These are phyloP conservation scores for Pugionium cornutum DNA, from an alignment of 345 rosid genomes.

Conservation along the genomic window DNA sequence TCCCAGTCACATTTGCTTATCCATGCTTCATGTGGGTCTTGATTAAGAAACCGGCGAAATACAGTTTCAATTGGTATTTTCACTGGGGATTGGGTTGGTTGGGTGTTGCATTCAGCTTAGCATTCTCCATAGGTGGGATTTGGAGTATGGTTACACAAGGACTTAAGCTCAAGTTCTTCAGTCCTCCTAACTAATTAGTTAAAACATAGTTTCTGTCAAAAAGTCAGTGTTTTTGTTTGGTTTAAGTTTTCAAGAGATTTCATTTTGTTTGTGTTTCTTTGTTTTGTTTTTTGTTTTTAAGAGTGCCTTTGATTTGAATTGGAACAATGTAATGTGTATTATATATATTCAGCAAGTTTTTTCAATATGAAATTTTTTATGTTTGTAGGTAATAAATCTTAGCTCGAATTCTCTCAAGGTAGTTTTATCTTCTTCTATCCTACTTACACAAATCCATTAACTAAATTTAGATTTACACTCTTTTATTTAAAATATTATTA, in stretches of 20 bases:
- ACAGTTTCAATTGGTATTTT: constrained; percentile 94
- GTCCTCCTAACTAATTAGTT: constrained; percentile 56
- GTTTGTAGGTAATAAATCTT: no score
- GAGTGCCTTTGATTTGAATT: constrained; percentile 20
- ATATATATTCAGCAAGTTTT: constrained; percentile 17
- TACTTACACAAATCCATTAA: no score
- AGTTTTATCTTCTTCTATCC: no score
- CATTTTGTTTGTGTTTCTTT: constrained; percentile 24
- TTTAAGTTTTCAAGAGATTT: constrained; percentile 11
- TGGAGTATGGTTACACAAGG: constrained; percentile 92
- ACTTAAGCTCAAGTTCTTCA: constrained; percentile 85
- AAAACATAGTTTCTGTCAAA: not conserved
- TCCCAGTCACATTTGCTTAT: constrained; percentile 92
- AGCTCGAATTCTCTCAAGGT: no score
- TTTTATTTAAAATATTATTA: no score
- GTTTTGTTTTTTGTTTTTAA: constrained; percentile 19
- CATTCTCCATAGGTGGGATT: constrained; percentile 88
- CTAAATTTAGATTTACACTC: no score
- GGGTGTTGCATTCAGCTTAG: constrained; percentile 86
- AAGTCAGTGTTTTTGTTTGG: constrained; percentile 25
- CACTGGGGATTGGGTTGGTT: constrained; percentile 95
- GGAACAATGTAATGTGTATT: constrained; percentile 26
- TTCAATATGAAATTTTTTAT: not conserved
- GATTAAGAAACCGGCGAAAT: constrained; percentile 72
- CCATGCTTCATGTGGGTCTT: constrained; percentile 99